phyloP scores from a whole-genome alignment of 2,329 filamentous ascomycete genomes.

The Dryadomyces sulphureus region DNA sequence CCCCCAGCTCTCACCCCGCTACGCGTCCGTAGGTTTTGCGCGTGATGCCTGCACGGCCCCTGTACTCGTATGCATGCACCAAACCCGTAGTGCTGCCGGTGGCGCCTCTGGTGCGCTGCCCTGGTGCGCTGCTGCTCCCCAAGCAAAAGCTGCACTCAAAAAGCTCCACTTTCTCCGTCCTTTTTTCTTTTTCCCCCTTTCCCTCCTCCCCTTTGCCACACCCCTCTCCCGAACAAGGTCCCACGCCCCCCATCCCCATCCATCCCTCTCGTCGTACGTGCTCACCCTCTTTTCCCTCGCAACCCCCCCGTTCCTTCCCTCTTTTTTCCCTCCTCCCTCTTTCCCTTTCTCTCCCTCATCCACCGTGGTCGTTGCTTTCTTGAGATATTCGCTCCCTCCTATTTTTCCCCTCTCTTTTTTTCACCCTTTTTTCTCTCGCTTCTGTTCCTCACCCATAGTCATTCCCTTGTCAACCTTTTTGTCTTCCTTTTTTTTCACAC shows the following conservation, averaged over 20 bases:
- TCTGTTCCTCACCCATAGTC: constrained; percentile 22
- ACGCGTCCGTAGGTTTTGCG: neutral
- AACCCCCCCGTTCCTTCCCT: constrained; percentile 10
- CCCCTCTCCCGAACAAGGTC: neutral
- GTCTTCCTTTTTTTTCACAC: too few relatives aligned
- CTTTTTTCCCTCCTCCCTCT: constrained; percentile 19
- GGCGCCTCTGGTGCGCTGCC: neutral
- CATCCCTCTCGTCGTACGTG: constrained; percentile 6
- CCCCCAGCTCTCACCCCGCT: neutral
- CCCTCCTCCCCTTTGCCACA: neutral
- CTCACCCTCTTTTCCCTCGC: constrained; percentile 4
- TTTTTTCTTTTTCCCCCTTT: constrained; percentile 7
- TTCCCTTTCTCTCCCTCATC: constrained; percentile 7
- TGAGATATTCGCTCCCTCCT: constrained; percentile 4
- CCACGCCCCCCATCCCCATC: neutral
- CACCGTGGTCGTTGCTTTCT: constrained; percentile 16
- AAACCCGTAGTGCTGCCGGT: neutral
- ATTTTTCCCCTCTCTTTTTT: constrained; percentile 20
- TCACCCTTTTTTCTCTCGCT: constrained; percentile 19
- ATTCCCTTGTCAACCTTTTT: constrained; percentile 30
- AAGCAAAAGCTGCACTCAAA: constrained; percentile 6
- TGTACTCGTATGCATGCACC: neutral
- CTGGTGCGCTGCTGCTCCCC: neutral
- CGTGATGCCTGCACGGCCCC: constrained; percentile 1
- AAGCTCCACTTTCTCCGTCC: constrained; percentile 9